Conservation (phyloP, 768 basidiomycete genomes). For the Mycena chlorophos region DNA sequence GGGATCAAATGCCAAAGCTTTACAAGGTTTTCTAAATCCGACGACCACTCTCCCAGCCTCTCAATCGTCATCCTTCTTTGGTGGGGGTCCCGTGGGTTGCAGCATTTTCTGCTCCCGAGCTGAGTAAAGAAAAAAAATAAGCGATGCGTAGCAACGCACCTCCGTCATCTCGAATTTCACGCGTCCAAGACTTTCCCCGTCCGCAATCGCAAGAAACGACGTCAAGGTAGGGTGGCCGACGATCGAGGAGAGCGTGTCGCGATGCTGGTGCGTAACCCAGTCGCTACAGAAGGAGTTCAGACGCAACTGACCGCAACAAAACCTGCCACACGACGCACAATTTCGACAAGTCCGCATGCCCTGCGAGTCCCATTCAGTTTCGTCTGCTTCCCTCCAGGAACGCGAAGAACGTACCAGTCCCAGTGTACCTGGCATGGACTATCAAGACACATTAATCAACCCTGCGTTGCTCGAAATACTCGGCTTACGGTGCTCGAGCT, state of each 20-base stretch:
- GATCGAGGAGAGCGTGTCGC: conserved; percentile 91
- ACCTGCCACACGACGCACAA: conserved; percentile 62
- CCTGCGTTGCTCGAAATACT: conserved; percentile 12
- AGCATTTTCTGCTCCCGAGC: conserved; percentile 75
- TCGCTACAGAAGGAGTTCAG: conserved; percentile 56
- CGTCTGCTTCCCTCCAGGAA: conserved; percentile 1
- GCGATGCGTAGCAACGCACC: conserved; percentile 44
- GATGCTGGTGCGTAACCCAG: conserved; percentile 96
- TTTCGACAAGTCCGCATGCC: conserved; percentile 95
- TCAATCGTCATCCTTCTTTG: conserved; percentile 82
- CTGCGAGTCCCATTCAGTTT: conserved; percentile 39
- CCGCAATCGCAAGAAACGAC: conserved; percentile 89
- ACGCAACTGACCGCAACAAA: conserved; percentile 10
- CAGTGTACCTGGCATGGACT: conserved; percentile 97
- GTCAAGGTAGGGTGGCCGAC: conserved; percentile 85
- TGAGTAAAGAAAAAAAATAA: background rate
- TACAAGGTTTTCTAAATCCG: conserved; percentile 1
- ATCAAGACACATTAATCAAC: conserved; percentile 16
- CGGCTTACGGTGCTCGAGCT: conserved; percentile 86
- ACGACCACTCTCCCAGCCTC: background rate
- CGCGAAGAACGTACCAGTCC: conserved; percentile 67
- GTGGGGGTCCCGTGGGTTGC: conserved; percentile 91
- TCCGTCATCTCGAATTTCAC: conserved; percentile 94
- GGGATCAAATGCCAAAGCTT: background rate
- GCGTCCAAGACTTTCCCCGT: conserved; percentile 89